Evolutionary conservation across 129 eudicot species (phyloP).

Genomic region (Lactuca saligna): DNA sequence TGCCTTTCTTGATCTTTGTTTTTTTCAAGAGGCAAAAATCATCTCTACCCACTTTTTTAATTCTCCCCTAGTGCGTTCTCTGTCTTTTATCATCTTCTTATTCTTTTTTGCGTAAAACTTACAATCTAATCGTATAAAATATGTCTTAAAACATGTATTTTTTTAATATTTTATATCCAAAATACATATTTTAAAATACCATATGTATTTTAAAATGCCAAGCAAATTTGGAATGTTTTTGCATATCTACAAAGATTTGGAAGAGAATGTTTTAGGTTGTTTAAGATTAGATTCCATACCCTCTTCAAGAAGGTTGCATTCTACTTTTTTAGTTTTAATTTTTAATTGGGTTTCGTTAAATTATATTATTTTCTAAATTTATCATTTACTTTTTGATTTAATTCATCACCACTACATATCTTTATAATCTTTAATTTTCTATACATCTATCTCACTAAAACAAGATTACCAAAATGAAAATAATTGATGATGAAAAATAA

Average conservation of each 20-base stretch:
- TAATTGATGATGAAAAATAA: background rate
- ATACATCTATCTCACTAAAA: background rate
- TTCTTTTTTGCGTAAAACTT: conserved; percentile 17
- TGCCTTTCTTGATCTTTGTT: conserved; percentile 20
- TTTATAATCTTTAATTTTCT: background rate
- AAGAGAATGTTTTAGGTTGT: conserved; percentile 28
- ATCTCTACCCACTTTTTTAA: conserved; percentile 6
- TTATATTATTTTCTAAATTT: conserved; percentile 4
- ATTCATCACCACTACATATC: background rate
- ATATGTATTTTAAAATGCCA: no score
- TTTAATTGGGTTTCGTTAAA: conserved; percentile 9
- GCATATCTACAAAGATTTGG: conserved; percentile 12
- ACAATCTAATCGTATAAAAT: background rate
- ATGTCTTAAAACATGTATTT: background rate
- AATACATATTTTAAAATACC: background rate
- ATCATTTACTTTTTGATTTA: background rate
- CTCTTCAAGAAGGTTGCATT: conserved; percentile 62
- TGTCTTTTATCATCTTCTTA: conserved; percentile 13
- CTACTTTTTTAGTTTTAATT: conserved; percentile 33
- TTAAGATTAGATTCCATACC: conserved; percentile 60
- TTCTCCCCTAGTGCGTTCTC: conserved; percentile 22
- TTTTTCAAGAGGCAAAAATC: conserved; percentile 2
- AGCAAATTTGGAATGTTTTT: background rate
- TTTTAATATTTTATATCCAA: background rate
- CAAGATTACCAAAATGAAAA: background rate